Evolutionary conservation across 2,329 filamentous ascomycete genomes (phyloP), one percentile per base, ranked within the genome.

Genomic region (Didymella arachidicola): DNA sequence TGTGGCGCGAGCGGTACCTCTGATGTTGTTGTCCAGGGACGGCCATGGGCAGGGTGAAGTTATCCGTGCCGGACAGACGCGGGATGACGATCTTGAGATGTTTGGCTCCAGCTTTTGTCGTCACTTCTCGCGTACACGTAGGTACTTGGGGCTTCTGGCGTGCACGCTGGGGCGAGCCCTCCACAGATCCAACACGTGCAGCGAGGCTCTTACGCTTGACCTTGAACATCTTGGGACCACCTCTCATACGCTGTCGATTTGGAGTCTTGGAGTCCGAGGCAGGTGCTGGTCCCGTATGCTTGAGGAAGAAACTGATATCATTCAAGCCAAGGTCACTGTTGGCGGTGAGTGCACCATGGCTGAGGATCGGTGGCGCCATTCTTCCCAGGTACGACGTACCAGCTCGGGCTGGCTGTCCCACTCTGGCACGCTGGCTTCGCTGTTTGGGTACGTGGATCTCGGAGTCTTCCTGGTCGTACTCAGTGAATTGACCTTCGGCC

Each of bases 331-430:
- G 50, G 7, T 70, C 55, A 29, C 67, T 64, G 38, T 63, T 69
- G 2, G 69, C 67, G 1, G 69, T 71, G 30, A 74, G 63, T n/a
- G 72, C 67, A 27, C 67, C 66, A 27, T 76, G 72, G 27, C 68
- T 64, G 22, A 72, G 67, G n/a, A 76, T 74, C 8, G 69, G 71
- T 46, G 73, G 73, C 26, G 73, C 73, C 59, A 73, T 63, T 36
- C 67, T 60, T 44, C 70, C 69, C 19, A 67, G 41, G 18, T 59
- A 61, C 3, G 67, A 54, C n/a, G 65, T 67, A 10, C 62, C 69
- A 25, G 60, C 60, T 50, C 50, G 58, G 5, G 60, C 63, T 43
- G 67, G 53, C 25, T 67, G 64, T 57, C 54, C 60, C 22, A 65
- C 48, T 12, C 39, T 55, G 16, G 32, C 27, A 42, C 46, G 44